Evolutionary conservation across 768 basidiomycete genomes (phyloP).

Genomic region (Amanita molliuscula): DNA sequence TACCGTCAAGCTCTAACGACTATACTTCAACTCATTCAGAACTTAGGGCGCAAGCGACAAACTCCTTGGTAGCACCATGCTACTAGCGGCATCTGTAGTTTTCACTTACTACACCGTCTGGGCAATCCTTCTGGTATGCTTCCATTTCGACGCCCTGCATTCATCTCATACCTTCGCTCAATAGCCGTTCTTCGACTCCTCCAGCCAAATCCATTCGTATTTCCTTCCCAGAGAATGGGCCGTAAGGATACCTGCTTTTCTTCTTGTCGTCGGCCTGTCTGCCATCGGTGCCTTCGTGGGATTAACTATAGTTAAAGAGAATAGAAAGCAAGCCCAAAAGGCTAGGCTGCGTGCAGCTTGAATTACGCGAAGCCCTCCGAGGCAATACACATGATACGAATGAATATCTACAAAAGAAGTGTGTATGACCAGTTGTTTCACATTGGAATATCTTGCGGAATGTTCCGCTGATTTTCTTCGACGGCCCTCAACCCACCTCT

Average conservation of each 20-base stretch:
- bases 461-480: constrained; percentile 2
- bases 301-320: constrained; percentile 65
- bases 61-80: constrained; percentile 67
- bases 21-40: constrained; percentile 3
- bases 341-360: constrained; percentile 53
- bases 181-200: constrained; percentile 74
- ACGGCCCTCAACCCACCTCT: constrained; percentile 17
- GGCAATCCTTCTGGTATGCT: constrained; percentile 75
- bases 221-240: constrained; percentile 95
- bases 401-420: neutral
- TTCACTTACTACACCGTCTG: constrained; percentile 90
- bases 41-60: constrained; percentile 75
- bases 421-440: neutral
- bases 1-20: constrained; percentile 6
- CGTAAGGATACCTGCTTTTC: constrained; percentile 72
- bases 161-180: constrained; percentile 9
- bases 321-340: constrained; percentile 53
- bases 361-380: constrained; percentile 14
- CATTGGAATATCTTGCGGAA: neutral
- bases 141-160: neutral
- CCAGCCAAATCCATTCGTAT: constrained; percentile 62
- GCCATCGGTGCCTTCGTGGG: constrained; percentile 78
- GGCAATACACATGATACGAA: neutral
- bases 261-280: constrained; percentile 73
- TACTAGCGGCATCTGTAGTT: constrained; percentile 62